Evolutionary conservation across 2,329 filamentous ascomycete genomes (phyloP), one percentile per base, ranked within the genome.

Genomic region (Biscogniauxia sp.): DNA sequence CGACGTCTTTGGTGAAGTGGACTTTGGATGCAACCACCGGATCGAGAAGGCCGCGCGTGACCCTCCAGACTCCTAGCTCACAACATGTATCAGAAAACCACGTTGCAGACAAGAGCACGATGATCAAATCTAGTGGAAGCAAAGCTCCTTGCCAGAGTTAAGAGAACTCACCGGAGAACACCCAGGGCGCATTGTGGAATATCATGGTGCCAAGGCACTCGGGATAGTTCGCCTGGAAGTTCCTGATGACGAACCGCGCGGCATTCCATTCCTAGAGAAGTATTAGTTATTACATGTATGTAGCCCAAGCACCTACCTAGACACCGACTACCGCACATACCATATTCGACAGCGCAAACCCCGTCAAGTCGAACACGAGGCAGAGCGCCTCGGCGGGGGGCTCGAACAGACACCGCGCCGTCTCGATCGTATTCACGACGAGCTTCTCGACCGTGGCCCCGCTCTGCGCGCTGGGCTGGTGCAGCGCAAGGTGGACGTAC

Each of bases 231-330:
- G 94, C 94, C 79, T 98, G 94, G 72, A 98, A 97, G 76, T 92
- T 96, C 76, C 96, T 96, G 76, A 97, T 97, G 89, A 98, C 96
- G 79, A 97, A 97, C 72, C 96, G 97, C 56, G 97, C 91, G 1
- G 93, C 93, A 0, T 90, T 85, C 76, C 97, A 97, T 75, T 98
- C 94, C 86, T 89, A 62, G 19, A 20, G 19, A 20, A 53, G 58
- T 68, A 19, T 67, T 64, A 41, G 55, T 32, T 32, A 32, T 8
- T 32, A 32, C 28, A 13, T 7, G 28, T 8, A 32, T 23, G 23
- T 23, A 23, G 2, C 23, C 23, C 23, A 32, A 32, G 28, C 11
- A 32, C 28, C 11, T 7, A 32, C 28, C 11, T 7, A 32, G 28
- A 32, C 28, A 7, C 7, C 7, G 2, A 32, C 28, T 7, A 32